These are phyloP conservation scores for Pyrenula aspistea DNA, from an alignment of 495 filamentous ascomycete genomes.

Conservation along the genomic window DNA sequence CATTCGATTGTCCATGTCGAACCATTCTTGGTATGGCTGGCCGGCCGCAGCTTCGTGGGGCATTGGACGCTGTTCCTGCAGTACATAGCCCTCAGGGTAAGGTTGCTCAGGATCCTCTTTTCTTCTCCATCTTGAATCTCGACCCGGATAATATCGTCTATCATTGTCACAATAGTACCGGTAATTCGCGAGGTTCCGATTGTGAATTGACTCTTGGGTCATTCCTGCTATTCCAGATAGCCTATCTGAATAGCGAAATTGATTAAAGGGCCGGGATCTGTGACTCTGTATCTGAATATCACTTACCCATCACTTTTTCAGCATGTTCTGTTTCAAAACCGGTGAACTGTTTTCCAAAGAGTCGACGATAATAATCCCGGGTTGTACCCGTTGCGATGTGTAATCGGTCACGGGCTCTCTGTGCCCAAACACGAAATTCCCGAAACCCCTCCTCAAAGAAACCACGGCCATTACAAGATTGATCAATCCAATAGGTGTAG, in stretches of 20 bases:
- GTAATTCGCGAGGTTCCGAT: not conserved
- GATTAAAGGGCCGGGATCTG: too few species aligned
- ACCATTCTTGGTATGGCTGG: not conserved
- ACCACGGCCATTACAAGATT: too few species aligned
- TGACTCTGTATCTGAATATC: not conserved
- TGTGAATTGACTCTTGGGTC: not conserved
- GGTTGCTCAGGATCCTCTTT: not conserved
- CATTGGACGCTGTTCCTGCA: not conserved
- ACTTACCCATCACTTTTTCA: not conserved
- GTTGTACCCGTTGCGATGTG: too few species aligned
- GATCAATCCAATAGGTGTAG: too few species aligned
- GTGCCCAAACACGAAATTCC: too few species aligned
- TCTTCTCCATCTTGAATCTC: not conserved
- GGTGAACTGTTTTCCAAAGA: too few species aligned
- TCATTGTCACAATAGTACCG: not conserved
- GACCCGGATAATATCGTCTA: not conserved
- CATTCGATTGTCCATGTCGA: not conserved
- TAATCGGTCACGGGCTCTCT: too few species aligned
- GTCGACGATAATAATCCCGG: too few species aligned
- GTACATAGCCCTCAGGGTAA: not conserved
- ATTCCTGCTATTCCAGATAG: not conserved
- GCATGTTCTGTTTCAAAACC: not conserved
- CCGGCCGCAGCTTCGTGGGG: not conserved
- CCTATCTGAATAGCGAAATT: not conserved
- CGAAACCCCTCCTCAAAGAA: too few species aligned